Conservation (phyloP, 1,284 basidiomycete genomes). For the Cutaneotrichosporon dermatis region DNA sequence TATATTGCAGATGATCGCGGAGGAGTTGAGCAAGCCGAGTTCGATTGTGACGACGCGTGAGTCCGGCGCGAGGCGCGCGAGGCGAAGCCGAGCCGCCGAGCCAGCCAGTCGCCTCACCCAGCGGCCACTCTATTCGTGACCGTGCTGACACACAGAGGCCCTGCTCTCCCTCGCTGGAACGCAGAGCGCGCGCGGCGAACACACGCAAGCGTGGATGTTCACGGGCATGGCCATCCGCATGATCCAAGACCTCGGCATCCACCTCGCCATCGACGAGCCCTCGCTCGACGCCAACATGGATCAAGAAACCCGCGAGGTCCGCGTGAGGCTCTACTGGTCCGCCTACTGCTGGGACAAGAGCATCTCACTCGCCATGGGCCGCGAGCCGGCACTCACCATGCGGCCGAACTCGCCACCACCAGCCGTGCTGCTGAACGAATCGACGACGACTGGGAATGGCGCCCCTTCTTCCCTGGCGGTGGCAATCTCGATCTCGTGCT, state of each 20-base stretch:
- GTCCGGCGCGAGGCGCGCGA: not conserved
- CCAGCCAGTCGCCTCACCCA: too few species aligned
- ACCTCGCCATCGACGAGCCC: conserved; percentile 24
- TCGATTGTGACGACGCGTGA: conserved; percentile 16
- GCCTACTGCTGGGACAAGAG: conserved; percentile 25
- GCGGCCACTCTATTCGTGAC: not conserved
- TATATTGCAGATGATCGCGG: conserved; percentile 19
- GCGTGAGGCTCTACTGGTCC: conserved; percentile 23
- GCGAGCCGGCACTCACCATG: conserved; percentile 18
- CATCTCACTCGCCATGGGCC: conserved; percentile 20
- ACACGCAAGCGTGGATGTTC: conserved; percentile 26
- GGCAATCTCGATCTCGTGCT: conserved; percentile 13
- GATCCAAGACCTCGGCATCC: conserved; percentile 28
- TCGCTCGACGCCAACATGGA: conserved; percentile 18
- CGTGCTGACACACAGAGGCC: conserved; percentile 14
- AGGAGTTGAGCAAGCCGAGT: conserved; percentile 20
- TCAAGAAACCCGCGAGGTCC: conserved; percentile 21
- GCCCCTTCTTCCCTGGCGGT: conserved; percentile 12
- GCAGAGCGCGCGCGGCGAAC: conserved; percentile 20
- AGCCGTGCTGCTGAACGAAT: conserved; percentile 8
- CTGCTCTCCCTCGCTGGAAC: conserved; percentile 20
- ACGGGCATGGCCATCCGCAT: conserved; percentile 25
- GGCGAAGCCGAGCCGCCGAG: too few species aligned
- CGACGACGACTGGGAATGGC: conserved; percentile 20
- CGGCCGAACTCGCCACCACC: conserved; percentile 10